Evolutionary conservation across 1,139 yeast species (phyloP), one percentile per base, ranked within the genome.

Genomic region (Yarrowia galli): DNA sequence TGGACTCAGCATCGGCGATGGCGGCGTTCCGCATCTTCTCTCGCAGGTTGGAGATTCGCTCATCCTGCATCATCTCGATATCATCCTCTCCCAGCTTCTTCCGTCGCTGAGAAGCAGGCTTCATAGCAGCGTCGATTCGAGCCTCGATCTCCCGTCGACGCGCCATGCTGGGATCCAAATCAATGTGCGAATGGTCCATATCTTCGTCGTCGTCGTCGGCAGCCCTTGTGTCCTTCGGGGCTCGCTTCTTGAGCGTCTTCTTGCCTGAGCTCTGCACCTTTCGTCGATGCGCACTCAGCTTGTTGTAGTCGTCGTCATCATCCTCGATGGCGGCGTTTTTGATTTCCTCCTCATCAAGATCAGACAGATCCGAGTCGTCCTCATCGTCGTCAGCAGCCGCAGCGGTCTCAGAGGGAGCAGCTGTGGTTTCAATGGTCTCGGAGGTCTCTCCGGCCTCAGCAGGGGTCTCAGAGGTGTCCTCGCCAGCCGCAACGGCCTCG

Each of bases 21-120:
- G 99, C 99, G 1, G 98, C 98, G 71, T 88, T 85, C 73, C 95
- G 90, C 99, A 96, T 96, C 77, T 87, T 87, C 74, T 90, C 96
- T 73, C 96, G 90, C 72, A 96, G 83, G 69, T 84, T 84, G 69
- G 92, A 88, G 72, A 96, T 91, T 71, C 87, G 85, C 76, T 93
- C 98, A 80, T 96, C 99, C 78, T 93, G 96, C 88, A 92, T 90
- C 76, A 92, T 89, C 77, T 93, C 98, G 73, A 95, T 81, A 79
- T 93, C 98, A 75, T 91, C 97, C 74, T 93, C 98, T 74, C 91
- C 96, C 25, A 84, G 82, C 70, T 89, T 85, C 75, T 85, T 85
- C 45, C 79, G 75, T 68, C 75, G 75, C 70, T 75, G 76, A 49
- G 72, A 71, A 45, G 84, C 81, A 69, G 86, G 84, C 76, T 90